Base-by-base conservation (phyloP, 179 eudicot genomes). In the Vitellaria paradoxa region DNA sequence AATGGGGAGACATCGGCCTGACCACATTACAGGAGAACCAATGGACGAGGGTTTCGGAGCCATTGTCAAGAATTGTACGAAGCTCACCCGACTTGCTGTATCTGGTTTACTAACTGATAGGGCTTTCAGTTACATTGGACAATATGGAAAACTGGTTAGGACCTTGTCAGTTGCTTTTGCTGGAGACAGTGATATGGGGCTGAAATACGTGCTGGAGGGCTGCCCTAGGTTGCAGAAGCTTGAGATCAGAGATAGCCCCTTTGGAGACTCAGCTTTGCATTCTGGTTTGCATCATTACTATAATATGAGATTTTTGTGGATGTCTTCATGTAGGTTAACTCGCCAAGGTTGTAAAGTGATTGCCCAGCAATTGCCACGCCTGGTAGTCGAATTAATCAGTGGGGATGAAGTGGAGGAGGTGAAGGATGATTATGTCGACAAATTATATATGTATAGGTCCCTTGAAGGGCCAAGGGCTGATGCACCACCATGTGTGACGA, bases 11-110 rank as follows among this genome's bases (percentile, higher is more conserved):
- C 90, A 83, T 76, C 83, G 86, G 60, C 96, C 97, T 10, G 98
- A 92, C 75, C 88, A 87, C 63, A 15, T 81, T 52, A 94, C 98
- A 6, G 82, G 82, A 15, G 89, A 89, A 73, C 96, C 98, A 53
- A 94, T 94, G 98, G 98, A 94, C 62, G 94, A 91, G 83, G 98
- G 93, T 23, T 94, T 94, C 78, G 98, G 97, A 30, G 97, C 98
- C 82, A 91, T 94, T 75, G 98, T 92, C 76, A 88, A 86, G 88
- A 92, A 91, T 78, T 94, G 98, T 79, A 86, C 86, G 86, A 92
- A 92, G 70, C 96, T 94, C 40, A 91, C 95, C 8, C 89, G 97
- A 26, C 90, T 94, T 13, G 93, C 98, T 5, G 85, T 89, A 26
- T 94, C 97, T 46, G 98, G 98, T 50, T 75, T 94, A 67, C 77